Conservation (phyloP, 2,329 filamentous ascomycete species). For the Blastomyces silverae region DNA sequence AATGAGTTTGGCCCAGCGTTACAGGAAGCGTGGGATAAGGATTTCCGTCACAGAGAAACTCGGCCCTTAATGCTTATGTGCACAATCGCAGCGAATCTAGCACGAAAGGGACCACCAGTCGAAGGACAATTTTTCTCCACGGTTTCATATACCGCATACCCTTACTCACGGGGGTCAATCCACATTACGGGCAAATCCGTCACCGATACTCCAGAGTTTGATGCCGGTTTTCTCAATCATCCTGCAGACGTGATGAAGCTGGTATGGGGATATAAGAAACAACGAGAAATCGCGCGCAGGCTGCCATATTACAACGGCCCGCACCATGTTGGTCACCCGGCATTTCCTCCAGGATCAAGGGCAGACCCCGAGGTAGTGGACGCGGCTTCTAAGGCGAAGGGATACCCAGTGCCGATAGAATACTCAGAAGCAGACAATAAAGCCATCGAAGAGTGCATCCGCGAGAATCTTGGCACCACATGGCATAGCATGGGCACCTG, state of each 20-base stretch:
- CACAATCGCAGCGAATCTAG: conserved; percentile 21
- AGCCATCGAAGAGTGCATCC: conserved; percentile 42
- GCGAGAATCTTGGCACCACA: conserved; percentile 36
- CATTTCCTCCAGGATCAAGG: conserved; percentile 42
- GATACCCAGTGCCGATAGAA: conserved; percentile 37
- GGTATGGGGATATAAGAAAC: conserved; percentile 59
- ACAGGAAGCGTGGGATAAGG: conserved; percentile 8
- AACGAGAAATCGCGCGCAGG: conserved; percentile 55
- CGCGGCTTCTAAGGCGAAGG: conserved; percentile 23
- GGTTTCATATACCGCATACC: conserved; percentile 52
- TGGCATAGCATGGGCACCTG: conserved; percentile 45
- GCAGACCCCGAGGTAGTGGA: conserved; percentile 30
- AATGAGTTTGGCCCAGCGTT: conserved; percentile 8
- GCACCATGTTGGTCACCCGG: conserved; percentile 34
- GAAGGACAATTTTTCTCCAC: conserved; percentile 49
- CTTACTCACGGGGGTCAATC: conserved; percentile 55
- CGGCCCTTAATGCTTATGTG: conserved; percentile 17
- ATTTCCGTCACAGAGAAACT: conserved; percentile 12
- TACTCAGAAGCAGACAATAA: conserved; percentile 47
- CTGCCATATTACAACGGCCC: conserved; percentile 47
- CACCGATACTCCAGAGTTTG: conserved; percentile 49
- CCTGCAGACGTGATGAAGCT: conserved; percentile 52
- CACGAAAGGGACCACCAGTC: conserved; percentile 29
- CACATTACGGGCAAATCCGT: conserved; percentile 46
- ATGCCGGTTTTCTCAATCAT: conserved; percentile 53